These are phyloP conservation scores for Fusarium agapanthi DNA, from an alignment of 2,329 filamentous ascomycete genomes.

Conservation along the genomic window DNA sequence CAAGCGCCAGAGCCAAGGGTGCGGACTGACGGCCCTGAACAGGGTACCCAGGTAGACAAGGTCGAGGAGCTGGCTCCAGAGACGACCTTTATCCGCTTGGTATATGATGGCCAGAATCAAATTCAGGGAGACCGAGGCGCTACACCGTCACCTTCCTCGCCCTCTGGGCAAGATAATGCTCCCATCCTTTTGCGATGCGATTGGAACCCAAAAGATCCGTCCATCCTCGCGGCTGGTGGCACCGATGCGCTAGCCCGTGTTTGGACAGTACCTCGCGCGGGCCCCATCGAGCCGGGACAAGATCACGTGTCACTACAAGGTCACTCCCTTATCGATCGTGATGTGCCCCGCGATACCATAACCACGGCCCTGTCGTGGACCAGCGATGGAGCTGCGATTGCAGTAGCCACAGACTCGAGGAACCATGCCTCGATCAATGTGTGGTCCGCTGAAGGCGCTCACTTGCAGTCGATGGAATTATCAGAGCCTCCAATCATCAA, in stretches of 20 bases:
- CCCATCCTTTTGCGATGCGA: constrained; percentile 73
- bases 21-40: constrained; percentile 69
- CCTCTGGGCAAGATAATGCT: constrained; percentile 57
- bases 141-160: constrained; percentile 47
- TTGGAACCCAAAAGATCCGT: constrained; percentile 73
- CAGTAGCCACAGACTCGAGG: constrained; percentile 65
- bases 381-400: constrained; percentile 63
- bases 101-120: constrained; percentile 52
- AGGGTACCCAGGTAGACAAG: constrained; percentile 72
- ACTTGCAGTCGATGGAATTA: constrained; percentile 63
- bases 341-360: constrained; percentile 60
- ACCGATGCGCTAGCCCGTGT: constrained; percentile 76
- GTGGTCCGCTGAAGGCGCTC: constrained; percentile 63
- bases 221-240: constrained; percentile 72
- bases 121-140: constrained; percentile 48
- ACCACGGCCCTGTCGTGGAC: constrained; percentile 71
- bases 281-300: constrained; percentile 51
- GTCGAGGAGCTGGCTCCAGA: constrained; percentile 66
- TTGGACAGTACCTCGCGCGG: constrained; percentile 69
- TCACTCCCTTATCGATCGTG: constrained; percentile 60
- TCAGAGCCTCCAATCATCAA: constrained; percentile 70
- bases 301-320: constrained; percentile 53
- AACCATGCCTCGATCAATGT: constrained; percentile 63
- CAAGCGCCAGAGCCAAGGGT: constrained; percentile 61
- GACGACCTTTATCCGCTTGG: constrained; percentile 69